Conservation (phyloP, 2,329 filamentous ascomycete genomes). For the Cladosporium austrohemisphaericum region DNA sequence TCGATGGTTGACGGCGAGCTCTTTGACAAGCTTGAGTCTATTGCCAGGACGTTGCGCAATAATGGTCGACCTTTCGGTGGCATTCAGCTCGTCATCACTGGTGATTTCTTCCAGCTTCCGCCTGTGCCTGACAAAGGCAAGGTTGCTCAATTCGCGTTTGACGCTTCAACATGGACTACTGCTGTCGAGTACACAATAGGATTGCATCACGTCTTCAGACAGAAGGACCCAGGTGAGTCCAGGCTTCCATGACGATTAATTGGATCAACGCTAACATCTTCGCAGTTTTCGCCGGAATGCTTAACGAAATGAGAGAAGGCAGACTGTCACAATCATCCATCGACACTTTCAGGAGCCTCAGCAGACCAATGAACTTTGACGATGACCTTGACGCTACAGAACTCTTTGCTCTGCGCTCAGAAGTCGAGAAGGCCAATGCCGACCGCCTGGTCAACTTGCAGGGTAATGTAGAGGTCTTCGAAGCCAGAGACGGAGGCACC, state of each 20-base stretch:
- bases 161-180: slow-evolving; percentile 85
- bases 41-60: slow-evolving; percentile 80
- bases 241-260: no score
- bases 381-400: slow-evolving; percentile 82
- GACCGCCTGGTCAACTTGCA: slow-evolving; percentile 67
- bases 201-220: slow-evolving; percentile 91
- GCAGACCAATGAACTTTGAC: slow-evolving; percentile 65
- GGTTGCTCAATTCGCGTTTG: slow-evolving; percentile 84
- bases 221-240: slow-evolving; percentile 68
- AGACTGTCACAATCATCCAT: slow-evolving; percentile 74
- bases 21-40: slow-evolving; percentile 90
- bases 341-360: slow-evolving; percentile 68
- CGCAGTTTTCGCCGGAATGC: slow-evolving; percentile 80
- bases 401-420: slow-evolving; percentile 82
- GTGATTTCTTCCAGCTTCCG: slow-evolving; percentile 95
- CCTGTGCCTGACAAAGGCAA: slow-evolving; percentile 78
- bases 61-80: slow-evolving; percentile 92
- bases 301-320: slow-evolving; percentile 96
- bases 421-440: slow-evolving; percentile 85
- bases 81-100: slow-evolving; percentile 92
- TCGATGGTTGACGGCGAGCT: slow-evolving; percentile 98
- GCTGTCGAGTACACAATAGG: slow-evolving; percentile 94
- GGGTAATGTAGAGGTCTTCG: slow-evolving; percentile 64
- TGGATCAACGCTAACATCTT: slow-evolving; percentile 26
- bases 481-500: slow-evolving; percentile 69